A percentile compares a stretch with the other conserved stretches of the same genome.
These are phyloP conservation scores for Fragilaria crotonensis DNA, from an alignment of 108 stramenopile genomes.

Conservation along the genomic window DNA sequence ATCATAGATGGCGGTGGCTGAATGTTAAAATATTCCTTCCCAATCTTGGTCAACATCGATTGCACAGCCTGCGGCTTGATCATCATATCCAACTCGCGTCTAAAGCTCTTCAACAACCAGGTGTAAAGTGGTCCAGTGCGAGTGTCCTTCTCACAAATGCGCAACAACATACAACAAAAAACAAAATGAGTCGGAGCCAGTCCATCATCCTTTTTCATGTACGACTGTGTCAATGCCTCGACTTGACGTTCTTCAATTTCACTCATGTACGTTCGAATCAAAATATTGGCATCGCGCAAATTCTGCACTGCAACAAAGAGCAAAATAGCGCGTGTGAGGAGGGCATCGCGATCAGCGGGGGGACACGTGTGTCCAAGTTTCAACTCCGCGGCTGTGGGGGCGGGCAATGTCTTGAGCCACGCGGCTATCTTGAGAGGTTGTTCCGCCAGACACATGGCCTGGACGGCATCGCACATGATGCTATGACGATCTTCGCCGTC, in stretches of 20 bases:
- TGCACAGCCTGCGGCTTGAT: constrained; percentile 62
- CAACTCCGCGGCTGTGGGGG: constrained; percentile 60
- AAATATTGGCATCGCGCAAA: constrained; percentile 57
- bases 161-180: constrained; percentile 64
- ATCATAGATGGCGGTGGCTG: constrained; percentile 86
- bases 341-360: constrained; percentile 68
- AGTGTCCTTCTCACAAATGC: constrained; percentile 75
- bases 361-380: constrained; percentile 62
- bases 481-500: constrained; percentile 44
- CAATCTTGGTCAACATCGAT: constrained; percentile 80
- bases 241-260: constrained; percentile 52
- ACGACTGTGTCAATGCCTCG: constrained; percentile 55
- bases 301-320: constrained; percentile 67
- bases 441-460: constrained; percentile 73
- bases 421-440: constrained; percentile 46
- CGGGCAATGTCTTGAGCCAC: constrained; percentile 56
- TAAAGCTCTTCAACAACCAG: constrained; percentile 73
- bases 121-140: constrained; percentile 75
- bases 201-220: constrained; percentile 70
- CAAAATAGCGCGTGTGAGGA: constrained; percentile 73
- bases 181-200: constrained; percentile 63
- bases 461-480: constrained; percentile 64
- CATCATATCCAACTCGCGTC: constrained; percentile 59
- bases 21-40: constrained; percentile 81
- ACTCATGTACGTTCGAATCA: constrained; percentile 40